Evolutionary conservation across 257 asterid genomes (phyloP), one percentile per base, ranked within the genome.

Genomic region (Solanum pinnatisectum): DNA sequence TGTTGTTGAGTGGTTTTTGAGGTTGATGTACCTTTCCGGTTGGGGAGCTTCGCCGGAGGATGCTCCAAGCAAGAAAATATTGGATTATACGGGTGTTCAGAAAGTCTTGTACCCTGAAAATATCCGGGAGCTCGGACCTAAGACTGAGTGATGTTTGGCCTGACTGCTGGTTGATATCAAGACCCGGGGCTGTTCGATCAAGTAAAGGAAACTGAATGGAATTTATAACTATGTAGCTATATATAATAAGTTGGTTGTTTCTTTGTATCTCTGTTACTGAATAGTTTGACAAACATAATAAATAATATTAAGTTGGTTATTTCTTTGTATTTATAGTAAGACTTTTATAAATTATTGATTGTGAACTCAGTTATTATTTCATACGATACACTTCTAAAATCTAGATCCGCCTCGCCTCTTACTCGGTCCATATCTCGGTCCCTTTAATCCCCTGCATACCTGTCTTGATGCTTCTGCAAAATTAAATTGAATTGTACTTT

Each of bases 51-150:
- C 77, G 0, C 68, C 90, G 1, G 49, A 78, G 8, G 95, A 91
- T 56, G 87, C 94, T 1, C 23, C 90, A 10, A 87, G 92, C 44
- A 92, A 92, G 94, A 93, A 90, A 89, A 14, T 93, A 3, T 13
- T 89, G 77, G 95, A 94, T 82, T 91, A 84, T 52, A 91, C 89
- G 0, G 92, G 96, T 36, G 91, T 90, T 3, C 89, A 91, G 88
- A 30, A 32, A 9, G 23, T 94, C 60, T 87, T 93, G 36, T 92
- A 93, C 89, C 96, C 97, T 0, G 94, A 93, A 16, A 68, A 89
- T 0, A 90, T 94, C 16, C 88, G 32, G 1, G 20, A 81, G 70
- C 18, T 27, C 2, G 68, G 5, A 27, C 85, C 18, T 30, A 30
- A 81, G 70, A 49, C 30, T 3, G n/a, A 49, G 22, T 82, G 68